Evolutionary conservation across 2,329 filamentous ascomycete genomes (phyloP).

Genomic region (Nannizziopsis barbatae): DNA sequence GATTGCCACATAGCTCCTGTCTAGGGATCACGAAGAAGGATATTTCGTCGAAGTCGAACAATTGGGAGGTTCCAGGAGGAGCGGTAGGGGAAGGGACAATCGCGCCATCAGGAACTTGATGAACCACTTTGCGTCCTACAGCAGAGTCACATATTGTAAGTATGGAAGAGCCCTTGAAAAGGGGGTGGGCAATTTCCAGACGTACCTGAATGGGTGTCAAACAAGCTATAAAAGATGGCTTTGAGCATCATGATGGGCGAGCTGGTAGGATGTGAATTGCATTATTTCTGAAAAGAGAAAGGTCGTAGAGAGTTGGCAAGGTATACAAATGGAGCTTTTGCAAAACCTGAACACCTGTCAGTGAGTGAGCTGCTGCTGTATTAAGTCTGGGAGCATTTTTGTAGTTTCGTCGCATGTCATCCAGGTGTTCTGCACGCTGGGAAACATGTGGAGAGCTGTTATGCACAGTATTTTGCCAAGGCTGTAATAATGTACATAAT

Average conservation of each 20-base stretch:
- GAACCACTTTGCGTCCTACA: constrained; percentile 50
- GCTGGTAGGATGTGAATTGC: background rate
- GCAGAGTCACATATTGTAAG: background rate
- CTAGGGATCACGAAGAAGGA: constrained; percentile 90
- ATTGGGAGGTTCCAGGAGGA: constrained; percentile 44
- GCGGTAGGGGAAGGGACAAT: constrained; percentile 41
- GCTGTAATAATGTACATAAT: no score
- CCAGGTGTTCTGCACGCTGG: no score
- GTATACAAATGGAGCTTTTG: background rate
- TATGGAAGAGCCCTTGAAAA: no score
- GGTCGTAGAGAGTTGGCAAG: no score
- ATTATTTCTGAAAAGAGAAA: background rate
- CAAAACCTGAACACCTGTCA: background rate
- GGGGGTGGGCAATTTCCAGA: no score
- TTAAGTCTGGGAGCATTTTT: no score
- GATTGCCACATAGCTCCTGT: constrained; percentile 87
- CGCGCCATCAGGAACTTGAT: constrained; percentile 52
- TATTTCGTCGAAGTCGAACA: constrained; percentile 77
- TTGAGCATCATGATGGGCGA: constrained; percentile 43
- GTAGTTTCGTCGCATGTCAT: no score
- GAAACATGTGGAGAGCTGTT: no score
- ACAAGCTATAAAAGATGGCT: constrained; percentile 56
- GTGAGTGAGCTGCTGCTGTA: background rate
- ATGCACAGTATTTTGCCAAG: no score
- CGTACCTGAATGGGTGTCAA: constrained; percentile 48